Percentiles rank a stretch among this genome's conserved stretches.
Conservation (phyloP, 345 rosid species). For the Carallia brachiata region DNA sequence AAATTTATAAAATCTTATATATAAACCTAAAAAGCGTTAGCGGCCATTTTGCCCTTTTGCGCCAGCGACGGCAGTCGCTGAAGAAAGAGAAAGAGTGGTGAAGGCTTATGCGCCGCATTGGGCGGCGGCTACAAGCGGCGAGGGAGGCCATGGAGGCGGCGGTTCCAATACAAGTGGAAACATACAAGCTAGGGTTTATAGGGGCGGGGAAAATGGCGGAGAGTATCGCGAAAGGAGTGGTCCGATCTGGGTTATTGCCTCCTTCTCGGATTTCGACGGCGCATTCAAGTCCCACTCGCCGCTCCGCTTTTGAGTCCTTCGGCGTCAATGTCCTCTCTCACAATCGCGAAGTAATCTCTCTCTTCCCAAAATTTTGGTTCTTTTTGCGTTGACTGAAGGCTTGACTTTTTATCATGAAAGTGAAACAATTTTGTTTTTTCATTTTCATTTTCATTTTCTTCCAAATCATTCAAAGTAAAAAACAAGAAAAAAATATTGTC, state of each 20-base stretch:
- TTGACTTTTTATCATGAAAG: too few relatives aligned
- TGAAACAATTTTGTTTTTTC: too few relatives aligned
- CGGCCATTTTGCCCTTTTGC: too few relatives aligned
- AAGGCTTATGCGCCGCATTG: too few relatives aligned
- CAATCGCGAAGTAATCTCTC: conserved; percentile 46
- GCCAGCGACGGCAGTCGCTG: not conserved
- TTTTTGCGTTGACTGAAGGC: too few relatives aligned
- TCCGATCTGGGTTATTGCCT: conserved; percentile 64
- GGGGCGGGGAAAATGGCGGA: conserved; percentile 97
- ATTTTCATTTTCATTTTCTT: too few relatives aligned
- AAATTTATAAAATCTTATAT: too few relatives aligned
- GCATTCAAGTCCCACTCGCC: conserved; percentile 59
- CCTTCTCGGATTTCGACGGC: conserved; percentile 68
- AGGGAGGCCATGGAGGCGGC: conserved; percentile 40
- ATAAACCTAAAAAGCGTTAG: too few relatives aligned
- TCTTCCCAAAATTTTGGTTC: not conserved
- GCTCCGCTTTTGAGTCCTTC: conserved; percentile 61
- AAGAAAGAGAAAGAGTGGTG: not conserved
- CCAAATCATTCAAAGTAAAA: too few relatives aligned
- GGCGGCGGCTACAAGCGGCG: not conserved
- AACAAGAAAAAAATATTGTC: too few relatives aligned
- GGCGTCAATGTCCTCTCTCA: conserved; percentile 52
- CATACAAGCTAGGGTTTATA: conserved; percentile 60
- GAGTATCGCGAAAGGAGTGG: conserved; percentile 84
- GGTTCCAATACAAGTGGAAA: conserved; percentile 44